Base-by-base conservation (phyloP, 768 basidiomycete genomes). In the Lentinula raphanica region DNA sequence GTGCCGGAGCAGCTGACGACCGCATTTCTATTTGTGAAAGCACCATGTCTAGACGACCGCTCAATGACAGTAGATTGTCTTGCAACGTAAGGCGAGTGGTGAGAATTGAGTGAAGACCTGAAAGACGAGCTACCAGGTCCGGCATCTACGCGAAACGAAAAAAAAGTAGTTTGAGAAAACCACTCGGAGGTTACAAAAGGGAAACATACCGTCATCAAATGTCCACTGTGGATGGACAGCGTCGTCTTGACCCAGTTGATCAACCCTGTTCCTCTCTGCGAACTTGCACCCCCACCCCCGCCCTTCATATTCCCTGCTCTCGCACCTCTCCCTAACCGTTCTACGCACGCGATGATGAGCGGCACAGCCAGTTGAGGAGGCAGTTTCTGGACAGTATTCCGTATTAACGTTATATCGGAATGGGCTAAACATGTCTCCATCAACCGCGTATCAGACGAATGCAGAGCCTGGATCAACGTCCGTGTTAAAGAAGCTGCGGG, bases 381-480 rank as follows among this genome's bases (percentile, higher is more conserved):
- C 21, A 99, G 74, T 54, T 90, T 80, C 56, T 85, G 81, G 40
- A 99, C 86, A 1, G 96, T 97, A 67, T 93, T 91, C 46, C 86
- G 81, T 59, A 99, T 89, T 48, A 99, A 76, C 2, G 75, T 70
- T n/a, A 80, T 76, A 65, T 95, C 87, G 17, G 92, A 89, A 71
- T 98, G 91, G 1, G 84, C 76, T 29, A 96, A 73, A 72, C 94
- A 96, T 25, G 88, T 88, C 67, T 97, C 92, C 59, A 98, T 74
- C 36, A 98, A 76, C 9, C 84, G 83, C 2, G 90, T 82, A 75
- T 99, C 97, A 19, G 90, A 88, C 1, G 97, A 98, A 69, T 99
- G 97, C 27, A 99, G 74, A 0, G 97, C 96, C 74, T 99, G 97
- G 58, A 96, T 91, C 49, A 99, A 80, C 27, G 96, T 95, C 56